These are phyloP conservation scores for Fraxinus paxiana DNA, from an alignment of 305 asterid species.

Conservation along the genomic window DNA sequence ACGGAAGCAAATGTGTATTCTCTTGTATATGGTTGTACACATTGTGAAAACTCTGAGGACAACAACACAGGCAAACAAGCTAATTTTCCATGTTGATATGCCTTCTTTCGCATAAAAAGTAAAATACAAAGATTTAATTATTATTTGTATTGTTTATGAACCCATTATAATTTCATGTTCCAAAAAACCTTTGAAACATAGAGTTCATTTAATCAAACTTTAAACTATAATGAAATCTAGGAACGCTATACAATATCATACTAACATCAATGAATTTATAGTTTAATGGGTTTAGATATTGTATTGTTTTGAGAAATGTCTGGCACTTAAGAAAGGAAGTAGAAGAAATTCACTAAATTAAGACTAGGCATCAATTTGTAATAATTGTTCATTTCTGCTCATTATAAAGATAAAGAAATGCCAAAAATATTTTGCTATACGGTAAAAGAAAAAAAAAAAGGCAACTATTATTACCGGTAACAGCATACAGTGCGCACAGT, in stretches of 20 bases:
- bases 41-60: neutral
- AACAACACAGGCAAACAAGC: neutral
- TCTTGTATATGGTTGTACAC: neutral
- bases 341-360: neutral
- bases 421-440: neutral
- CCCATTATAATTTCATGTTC: neutral
- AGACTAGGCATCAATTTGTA: neutral
- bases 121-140: neutral
- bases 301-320: neutral
- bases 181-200: neutral
- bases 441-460: neutral
- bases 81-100: neutral
- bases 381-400: neutral
- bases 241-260: neutral
- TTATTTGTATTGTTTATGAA: neutral
- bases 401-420: neutral
- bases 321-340: neutral
- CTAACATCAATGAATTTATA: neutral
- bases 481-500: constrained; percentile 78
- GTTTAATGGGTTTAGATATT: neutral
- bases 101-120: neutral
- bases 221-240: neutral
- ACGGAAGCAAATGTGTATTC: neutral
- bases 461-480: constrained; percentile 51
- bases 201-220: neutral